Evolutionary conservation across 768 basidiomycete genomes (phyloP).

Genomic region (Suillus paluster): DNA sequence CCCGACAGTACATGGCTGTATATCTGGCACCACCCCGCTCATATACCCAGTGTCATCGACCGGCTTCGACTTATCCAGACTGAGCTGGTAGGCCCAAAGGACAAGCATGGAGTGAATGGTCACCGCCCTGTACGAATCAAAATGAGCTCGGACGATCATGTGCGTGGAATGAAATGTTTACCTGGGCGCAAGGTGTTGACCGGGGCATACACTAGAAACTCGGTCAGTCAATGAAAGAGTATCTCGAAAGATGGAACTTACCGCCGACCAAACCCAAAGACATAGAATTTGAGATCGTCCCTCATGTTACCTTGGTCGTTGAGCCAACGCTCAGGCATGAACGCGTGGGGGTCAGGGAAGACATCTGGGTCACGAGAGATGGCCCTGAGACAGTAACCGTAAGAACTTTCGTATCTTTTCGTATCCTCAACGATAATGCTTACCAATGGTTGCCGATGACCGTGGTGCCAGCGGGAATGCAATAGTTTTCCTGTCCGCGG

Average conservation of each 20-base stretch:
- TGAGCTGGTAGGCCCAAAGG: conserved; percentile 62
- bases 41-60: conserved; percentile 64
- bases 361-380: conserved; percentile 42
- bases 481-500: conserved; percentile 15
- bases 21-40: background rate
- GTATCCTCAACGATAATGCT: background rate
- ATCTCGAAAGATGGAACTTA: conserved; percentile 13
- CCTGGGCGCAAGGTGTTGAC: conserved; percentile 55
- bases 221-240: conserved; percentile 4
- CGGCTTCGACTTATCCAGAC: conserved; percentile 47
- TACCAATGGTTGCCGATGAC: conserved; percentile 24
- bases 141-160: background rate
- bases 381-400: conserved; percentile 21
- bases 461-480: conserved; percentile 22
- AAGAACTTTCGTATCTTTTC: too few species aligned
- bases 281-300: conserved; percentile 50
- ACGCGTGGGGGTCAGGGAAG: conserved; percentile 42
- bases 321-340: conserved; percentile 40
- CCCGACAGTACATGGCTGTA: conserved; percentile 53
- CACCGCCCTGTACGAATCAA: conserved; percentile 47
- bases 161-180: conserved; percentile 18
- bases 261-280: conserved; percentile 57
- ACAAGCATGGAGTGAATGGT: conserved; percentile 63
- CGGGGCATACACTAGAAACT: conserved; percentile 55
- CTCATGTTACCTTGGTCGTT: conserved; percentile 29